phyloP scores from a whole-genome alignment of 352 stramenopile genomes.

The Globisporangium carolinianum region DNA sequence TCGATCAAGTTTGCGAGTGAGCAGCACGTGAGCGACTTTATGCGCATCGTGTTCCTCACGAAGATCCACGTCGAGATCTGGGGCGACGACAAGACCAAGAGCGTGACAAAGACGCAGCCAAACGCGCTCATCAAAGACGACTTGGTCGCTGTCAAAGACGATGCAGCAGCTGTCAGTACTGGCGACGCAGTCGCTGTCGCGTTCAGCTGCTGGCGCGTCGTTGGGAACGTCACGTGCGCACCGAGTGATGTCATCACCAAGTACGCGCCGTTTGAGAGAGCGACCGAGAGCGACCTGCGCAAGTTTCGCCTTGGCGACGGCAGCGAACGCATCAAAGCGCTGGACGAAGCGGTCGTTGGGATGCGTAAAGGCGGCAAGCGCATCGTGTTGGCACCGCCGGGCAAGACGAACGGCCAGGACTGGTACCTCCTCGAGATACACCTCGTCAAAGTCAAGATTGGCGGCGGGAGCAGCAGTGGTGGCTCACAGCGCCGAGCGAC shows the following conservation, averaged over 20 bases:
- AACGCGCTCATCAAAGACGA: conserved; percentile 49
- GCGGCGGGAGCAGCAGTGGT: conserved; percentile 11
- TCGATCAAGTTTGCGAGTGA: conserved; percentile 69
- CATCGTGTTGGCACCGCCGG: conserved; percentile 81
- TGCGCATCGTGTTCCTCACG: conserved; percentile 58
- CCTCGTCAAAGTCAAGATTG: conserved; percentile 65
- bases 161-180: conserved; percentile 24
- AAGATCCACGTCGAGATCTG: conserved; percentile 82
- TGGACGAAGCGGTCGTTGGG: conserved; percentile 84
- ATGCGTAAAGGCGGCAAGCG: conserved; percentile 87
- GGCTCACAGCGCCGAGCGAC: conserved; percentile 17
- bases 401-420: conserved; percentile 74
- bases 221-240: conserved; percentile 50
- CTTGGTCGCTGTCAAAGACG: conserved; percentile 30
- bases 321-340: conserved; percentile 75
- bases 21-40: conserved; percentile 54
- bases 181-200: conserved; percentile 60
- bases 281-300: conserved; percentile 33
- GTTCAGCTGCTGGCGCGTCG: conserved; percentile 73
- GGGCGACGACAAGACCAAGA: conserved; percentile 52
- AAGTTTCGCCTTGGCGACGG: conserved; percentile 78
- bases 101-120: conserved; percentile 36
- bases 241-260: conserved; percentile 68
- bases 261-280: conserved; percentile 72
- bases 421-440: conserved; percentile 81